Evolutionary conservation across 371 early-diverging fungal species (phyloP), one percentile per base, ranked within the genome.

Genomic region (Fennellomyces sp.): DNA sequence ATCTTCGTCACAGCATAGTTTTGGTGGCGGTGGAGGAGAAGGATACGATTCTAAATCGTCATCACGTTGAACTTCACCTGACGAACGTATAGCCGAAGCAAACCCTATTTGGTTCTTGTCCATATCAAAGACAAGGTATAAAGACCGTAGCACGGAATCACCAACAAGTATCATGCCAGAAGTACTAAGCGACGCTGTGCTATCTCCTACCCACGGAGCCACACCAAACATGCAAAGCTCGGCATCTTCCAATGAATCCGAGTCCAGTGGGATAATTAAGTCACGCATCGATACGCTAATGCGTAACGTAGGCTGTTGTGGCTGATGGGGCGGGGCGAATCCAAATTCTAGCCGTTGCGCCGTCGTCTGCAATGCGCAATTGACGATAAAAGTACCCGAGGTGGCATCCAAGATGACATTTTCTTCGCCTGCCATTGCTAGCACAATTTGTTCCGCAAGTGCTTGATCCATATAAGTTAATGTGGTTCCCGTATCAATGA

Each of bases 401-500:
- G 42, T 10, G 8, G 65, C n/a, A 56, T 74, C 72, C 0, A 54
- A 23, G 1, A 48, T 6, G 35, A 62, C 65, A 1, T 61, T 50
- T 31, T 41, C 53, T 5, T 66, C 62, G 12, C 68, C 65, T 21
- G 56, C 70, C 4, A 72, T 59, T 6, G 63, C 49, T 7, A 31
- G 50, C 3, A 71, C 52, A 12, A 74, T n/a, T 17, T 50, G 30
- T n/a, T 65, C 21, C 1, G 75, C 70, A n/a, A 74, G 58, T 10
- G 31, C n/a, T 2, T 56, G 26, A 7, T 72, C 72, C 25, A 79
- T 31, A 50, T 79, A 79, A 19, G 76, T 79, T 19, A 79, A 59
- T 0, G 79, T 79, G 12, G 79, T 75, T 6, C 79, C 79, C 3
- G 76, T 75, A 52, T 79, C 79, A 13, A 79, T 58, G 25, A 75